Evolutionary conservation across 2,329 filamentous ascomycete genomes (phyloP), one percentile per base, ranked within the genome.

Genomic region (Botryotinia calthae): DNA sequence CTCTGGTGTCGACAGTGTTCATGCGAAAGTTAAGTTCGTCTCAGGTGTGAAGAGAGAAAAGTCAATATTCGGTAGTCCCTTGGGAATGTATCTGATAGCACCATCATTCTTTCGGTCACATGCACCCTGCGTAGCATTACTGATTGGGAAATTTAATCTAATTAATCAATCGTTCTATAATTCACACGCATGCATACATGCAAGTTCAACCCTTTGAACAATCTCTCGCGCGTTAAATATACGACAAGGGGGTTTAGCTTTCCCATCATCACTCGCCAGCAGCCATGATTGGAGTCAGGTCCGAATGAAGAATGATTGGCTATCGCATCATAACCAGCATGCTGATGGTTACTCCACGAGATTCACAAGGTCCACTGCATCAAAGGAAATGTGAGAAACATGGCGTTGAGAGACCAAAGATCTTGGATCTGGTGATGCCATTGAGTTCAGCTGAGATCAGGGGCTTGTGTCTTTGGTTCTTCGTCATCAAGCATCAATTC

Each of bases 191-290:
- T 5, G 31, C 61, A 63, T 5, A 5, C 31, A 34, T 63, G 37
- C 37, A 63, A 63, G n/a, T 28, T 18, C 1, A 42, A 28, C 37
- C 34, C 25, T 42, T 42, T 42, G 25, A 42, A 63, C 59, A 42
- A 63, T 61, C 37, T n/a, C 54, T 70, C 37, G 28, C 54, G 56
- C 44, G 67, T 70, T 70, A 70, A 56, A 70, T 28, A 70, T 70
- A 48, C 37, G 54, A 70, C 67, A 70, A 48, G 67, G 67, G 67
- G 3, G 28, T 10, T 37, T 51, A n/a, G 12, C 48, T 66, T 51
- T 31, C 12, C 34, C 58, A 61, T 61, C 58, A n/a, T 54, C n/a
- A 54, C 51, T 54, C 58, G n/a, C 37, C 58, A n/a, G 31, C 61
- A 44, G 61, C 42, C 62, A 46, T 64, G 10, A 46, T 51, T 54